phyloP scores from a whole-genome alignment of 169 alveolate species.

The Cryptosporidium muris region DNA sequence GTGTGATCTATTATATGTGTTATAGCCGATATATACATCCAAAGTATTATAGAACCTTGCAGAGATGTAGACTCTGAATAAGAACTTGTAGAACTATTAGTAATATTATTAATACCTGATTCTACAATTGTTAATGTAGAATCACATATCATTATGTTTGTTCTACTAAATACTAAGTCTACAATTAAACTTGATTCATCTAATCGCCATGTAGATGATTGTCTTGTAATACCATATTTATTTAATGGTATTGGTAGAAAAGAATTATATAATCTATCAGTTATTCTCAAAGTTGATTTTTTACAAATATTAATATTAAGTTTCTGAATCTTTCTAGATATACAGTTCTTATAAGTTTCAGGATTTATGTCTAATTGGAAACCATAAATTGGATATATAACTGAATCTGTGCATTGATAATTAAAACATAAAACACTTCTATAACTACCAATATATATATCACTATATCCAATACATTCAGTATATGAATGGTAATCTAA shows the following conservation, averaged over 20 bases:
- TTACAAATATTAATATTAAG: not conserved
- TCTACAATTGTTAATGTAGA: slow-evolving; percentile 31
- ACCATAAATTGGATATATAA: slow-evolving; percentile 30
- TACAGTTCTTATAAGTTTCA: not conserved
- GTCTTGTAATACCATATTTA: slow-evolving; percentile 23
- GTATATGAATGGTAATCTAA: slow-evolving; percentile 4
- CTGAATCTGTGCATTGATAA: slow-evolving; percentile 46
- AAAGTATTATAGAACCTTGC: slow-evolving; percentile 28
- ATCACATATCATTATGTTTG: slow-evolving; percentile 47
- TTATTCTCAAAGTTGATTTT: slow-evolving; percentile 14
- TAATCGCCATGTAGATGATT: slow-evolving; percentile 32
- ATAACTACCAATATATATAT: slow-evolving; percentile 43
- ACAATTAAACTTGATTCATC: slow-evolving; percentile 35
- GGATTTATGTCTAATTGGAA: slow-evolving; percentile 10
- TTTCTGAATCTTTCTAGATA: not conserved
- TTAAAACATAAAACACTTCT: slow-evolving; percentile 50
- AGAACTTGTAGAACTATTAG: slow-evolving; percentile 4
- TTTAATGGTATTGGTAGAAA: slow-evolving; percentile 59
- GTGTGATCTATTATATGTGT: slow-evolving; percentile 42
- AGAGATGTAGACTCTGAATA: slow-evolving; percentile 33
- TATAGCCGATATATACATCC: slow-evolving; percentile 21
- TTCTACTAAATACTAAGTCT: slow-evolving; percentile 48
- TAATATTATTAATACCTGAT: not conserved
- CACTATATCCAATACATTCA: slow-evolving; percentile 25
- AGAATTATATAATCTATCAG: slow-evolving; percentile 13